Conservation (phyloP, 228 moss, liverwort and hornwort species). For the Sphagnum fallax region DNA sequence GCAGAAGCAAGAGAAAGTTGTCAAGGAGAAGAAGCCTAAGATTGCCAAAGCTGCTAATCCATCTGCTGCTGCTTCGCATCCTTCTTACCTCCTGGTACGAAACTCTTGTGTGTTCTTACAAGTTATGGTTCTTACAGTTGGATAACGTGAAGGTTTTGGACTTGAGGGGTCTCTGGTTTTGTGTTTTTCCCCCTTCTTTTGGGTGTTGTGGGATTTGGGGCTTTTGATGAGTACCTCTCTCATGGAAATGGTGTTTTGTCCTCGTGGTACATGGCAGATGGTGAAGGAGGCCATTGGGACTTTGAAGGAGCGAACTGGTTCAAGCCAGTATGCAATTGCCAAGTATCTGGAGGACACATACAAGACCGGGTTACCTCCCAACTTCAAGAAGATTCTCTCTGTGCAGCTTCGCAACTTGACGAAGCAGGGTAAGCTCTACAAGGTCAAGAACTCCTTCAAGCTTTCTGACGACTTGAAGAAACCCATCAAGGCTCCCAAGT, state of each 20-base stretch:
- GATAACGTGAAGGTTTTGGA: neutral
- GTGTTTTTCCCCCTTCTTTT: too few relatives aligned
- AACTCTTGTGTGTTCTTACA: neutral
- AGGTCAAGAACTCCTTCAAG: conserved; percentile 85
- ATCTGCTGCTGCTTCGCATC: conserved; percentile 33
- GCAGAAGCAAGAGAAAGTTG: conserved; percentile 43
- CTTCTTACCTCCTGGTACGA: conserved; percentile 49
- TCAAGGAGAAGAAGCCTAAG: conserved; percentile 67
- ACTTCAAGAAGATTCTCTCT: conserved; percentile 72
- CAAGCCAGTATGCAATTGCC: conserved; percentile 72
- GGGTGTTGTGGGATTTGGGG: neutral
- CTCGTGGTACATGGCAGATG: conserved; percentile 27
- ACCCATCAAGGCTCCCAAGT: conserved; percentile 36
- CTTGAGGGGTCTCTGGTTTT: neutral
- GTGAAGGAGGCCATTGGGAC: conserved; percentile 68
- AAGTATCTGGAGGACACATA: conserved; percentile 82
- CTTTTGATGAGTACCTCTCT: neutral
- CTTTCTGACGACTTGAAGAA: conserved; percentile 88
- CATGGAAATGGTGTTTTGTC: too few relatives aligned
- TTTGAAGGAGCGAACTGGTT: conserved; percentile 76
- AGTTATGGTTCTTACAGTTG: too few relatives aligned
- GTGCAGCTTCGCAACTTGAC: conserved; percentile 70
- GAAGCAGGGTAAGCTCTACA: conserved; percentile 64
- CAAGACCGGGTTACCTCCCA: conserved; percentile 64
- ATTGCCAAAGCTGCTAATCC: neutral